These are phyloP conservation scores for Halenospora varia DNA, from an alignment of 495 filamentous ascomycete species.

Conservation along the genomic window DNA sequence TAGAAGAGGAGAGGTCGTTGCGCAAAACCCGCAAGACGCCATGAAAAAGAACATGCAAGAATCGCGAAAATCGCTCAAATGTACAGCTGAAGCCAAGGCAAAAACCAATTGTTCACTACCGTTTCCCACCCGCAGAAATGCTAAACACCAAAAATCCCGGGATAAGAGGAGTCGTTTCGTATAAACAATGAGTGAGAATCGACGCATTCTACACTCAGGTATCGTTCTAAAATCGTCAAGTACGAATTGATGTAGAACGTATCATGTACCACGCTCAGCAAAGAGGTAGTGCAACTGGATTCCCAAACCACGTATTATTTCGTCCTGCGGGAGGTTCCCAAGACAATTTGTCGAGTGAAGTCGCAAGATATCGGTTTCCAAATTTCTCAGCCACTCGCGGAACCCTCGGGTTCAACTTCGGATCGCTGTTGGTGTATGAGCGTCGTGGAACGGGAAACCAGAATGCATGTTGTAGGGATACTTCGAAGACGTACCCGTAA, in stretches of 20 bases:
- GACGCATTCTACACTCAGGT: neutral
- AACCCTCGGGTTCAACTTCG: slow-evolving; percentile 16
- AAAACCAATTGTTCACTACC: slow-evolving; percentile 11
- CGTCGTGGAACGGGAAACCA: slow-evolving; percentile 26
- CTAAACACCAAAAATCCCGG: neutral
- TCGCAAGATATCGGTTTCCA: neutral
- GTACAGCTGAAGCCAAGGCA: slow-evolving; percentile 9
- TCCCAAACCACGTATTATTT: neutral
- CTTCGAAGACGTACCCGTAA: slow-evolving; percentile 29
- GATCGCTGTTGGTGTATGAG: slow-evolving; percentile 29
- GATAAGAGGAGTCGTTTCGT: slow-evolving; percentile 1
- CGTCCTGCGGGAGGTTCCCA: neutral
- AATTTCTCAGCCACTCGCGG: neutral
- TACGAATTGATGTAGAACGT: neutral
- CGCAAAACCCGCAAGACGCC: neutral
- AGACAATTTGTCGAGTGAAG: neutral
- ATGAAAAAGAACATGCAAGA: slow-evolving; percentile 26
- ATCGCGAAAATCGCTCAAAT: slow-evolving; percentile 18
- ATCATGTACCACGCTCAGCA: slow-evolving; percentile 21
- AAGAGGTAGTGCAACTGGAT: slow-evolving; percentile 22
- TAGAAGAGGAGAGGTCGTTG: slow-evolving; percentile 3
- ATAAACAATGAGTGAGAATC: neutral
- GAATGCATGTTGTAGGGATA: slow-evolving; percentile 23
- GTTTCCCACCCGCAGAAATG: slow-evolving; percentile 24
- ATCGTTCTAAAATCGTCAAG: neutral